These are phyloP conservation scores for Fusarium sp. DNA, from an alignment of 2,329 filamentous ascomycete genomes.

Conservation along the genomic window DNA sequence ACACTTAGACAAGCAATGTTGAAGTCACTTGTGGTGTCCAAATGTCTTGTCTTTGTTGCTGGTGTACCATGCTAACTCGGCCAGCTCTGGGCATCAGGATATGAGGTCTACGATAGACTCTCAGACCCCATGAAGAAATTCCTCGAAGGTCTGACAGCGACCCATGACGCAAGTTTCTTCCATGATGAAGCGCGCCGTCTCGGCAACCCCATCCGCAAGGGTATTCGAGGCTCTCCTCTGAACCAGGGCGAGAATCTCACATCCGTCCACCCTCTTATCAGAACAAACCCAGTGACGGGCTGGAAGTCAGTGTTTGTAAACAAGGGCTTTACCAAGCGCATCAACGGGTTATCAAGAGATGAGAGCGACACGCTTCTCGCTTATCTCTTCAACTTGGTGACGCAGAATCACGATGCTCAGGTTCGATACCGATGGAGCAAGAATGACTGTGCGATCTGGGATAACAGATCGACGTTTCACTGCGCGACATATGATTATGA, in stretches of 20 bases:
- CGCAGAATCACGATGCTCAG: slow-evolving; percentile 68
- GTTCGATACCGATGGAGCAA: slow-evolving; percentile 66
- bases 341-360: slow-evolving; percentile 66
- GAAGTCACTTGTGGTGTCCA: not conserved
- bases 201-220: slow-evolving; percentile 59
- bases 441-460: slow-evolving; percentile 73
- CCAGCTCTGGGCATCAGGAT: slow-evolving; percentile 71
- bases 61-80: slow-evolving; percentile 53
- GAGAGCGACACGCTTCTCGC: slow-evolving; percentile 65
- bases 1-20: not conserved
- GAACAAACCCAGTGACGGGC: slow-evolving; percentile 71
- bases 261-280: slow-evolving; percentile 65
- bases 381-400: slow-evolving; percentile 62
- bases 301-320: slow-evolving; percentile 68
- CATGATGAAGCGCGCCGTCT: slow-evolving; percentile 61
- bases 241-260: slow-evolving; percentile 66
- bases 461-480: slow-evolving; percentile 67
- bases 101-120: slow-evolving; percentile 69
- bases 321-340: slow-evolving; percentile 64
- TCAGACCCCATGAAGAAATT: slow-evolving; percentile 61
- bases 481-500: slow-evolving; percentile 72
- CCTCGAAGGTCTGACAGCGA: slow-evolving; percentile 63
- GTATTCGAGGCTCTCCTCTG: slow-evolving; percentile 64
- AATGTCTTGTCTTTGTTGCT: not conserved
- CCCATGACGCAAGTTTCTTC: slow-evolving; percentile 62